Evolutionary conservation across 495 filamentous ascomycete species (phyloP), one percentile per base, ranked within the genome.

Genomic region (Physcia stellaris): DNA sequence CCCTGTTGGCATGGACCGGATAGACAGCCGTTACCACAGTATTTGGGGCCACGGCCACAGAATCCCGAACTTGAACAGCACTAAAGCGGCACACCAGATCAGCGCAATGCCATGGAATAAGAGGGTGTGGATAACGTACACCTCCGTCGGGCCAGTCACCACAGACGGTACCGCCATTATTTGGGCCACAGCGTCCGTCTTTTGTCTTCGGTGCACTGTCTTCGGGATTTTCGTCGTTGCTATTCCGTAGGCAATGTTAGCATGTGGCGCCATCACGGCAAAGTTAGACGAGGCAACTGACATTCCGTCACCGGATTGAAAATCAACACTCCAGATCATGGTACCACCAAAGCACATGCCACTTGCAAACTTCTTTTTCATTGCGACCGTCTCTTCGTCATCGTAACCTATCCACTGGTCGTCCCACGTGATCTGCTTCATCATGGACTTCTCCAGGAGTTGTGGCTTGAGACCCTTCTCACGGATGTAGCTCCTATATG

Each of bases 351-450:
- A 52, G 35, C 58, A 55, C 0, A 18, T 35, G 19, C 32, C 29
- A 24, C 52, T 43, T 13, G 52, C 58, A 21, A 29, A 54, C 0
- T 22, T 26, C 18, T 35, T 46, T 42, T 59, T 57, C 32, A 39
- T 35, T 0, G 32, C 43, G 10, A 52, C 32, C 0, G 52, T 60
- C 10, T 45, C 49, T 0, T 45, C 35, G 24, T 57, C 53, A 37
- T 63, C 60, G 35, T 60, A 63, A 1, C 46, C 55, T 2, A 63
- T 53, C 58, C 58, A 66, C 24, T 58, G 50, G 20, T 54, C 47
- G 10, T 29, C 42, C 24, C 45, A 35, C 4, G 42, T 45, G 13
- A 53, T 32, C 19, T 43, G 30, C 36, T 37, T 52, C 22, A 41
- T 46, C 32, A 33, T 34, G 13, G 31, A 26, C 3, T 29, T 36